Evolutionary conservation across 352 stramenopile species (phyloP).

Genomic region (Blastocystis sp.): DNA sequence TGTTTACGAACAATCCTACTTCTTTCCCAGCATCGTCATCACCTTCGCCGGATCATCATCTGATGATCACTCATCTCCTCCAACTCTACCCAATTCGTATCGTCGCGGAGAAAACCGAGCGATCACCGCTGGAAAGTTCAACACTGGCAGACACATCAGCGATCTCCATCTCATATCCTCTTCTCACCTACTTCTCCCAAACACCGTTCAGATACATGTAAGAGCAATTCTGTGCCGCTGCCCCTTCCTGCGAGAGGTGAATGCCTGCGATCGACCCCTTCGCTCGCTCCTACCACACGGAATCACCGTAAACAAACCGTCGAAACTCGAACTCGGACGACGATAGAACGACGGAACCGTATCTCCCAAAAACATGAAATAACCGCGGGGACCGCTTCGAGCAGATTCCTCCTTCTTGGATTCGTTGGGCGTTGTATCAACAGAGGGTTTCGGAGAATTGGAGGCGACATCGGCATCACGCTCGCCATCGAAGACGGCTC

Average conservation of each 20-base stretch:
- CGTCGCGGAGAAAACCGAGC: neutral
- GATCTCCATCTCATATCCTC: neutral
- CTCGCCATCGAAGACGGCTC: neutral
- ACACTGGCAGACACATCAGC: neutral
- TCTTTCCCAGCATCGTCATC: neutral
- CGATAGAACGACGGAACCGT: conserved; percentile 47
- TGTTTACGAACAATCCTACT: neutral
- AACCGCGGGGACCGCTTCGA: neutral
- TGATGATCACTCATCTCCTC: too few relatives aligned
- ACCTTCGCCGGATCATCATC: neutral
- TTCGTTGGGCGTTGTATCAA: neutral
- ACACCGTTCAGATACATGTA: conserved; percentile 46
- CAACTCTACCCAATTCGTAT: too few relatives aligned
- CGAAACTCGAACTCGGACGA: neutral
- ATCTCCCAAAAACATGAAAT: conserved; percentile 45
- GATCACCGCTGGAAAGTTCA: conserved; percentile 5
- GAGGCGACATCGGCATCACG: neutral
- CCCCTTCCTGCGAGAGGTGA: neutral
- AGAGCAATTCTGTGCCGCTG: neutral
- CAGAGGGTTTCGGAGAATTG: neutral
- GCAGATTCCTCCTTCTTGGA: neutral
- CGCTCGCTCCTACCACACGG: neutral
- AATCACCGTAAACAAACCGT: conserved; percentile 35
- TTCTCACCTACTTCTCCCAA: neutral
- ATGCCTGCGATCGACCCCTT: neutral